Base-by-base conservation (phyloP, 2,329 filamentous ascomycete species). In the Dactylonectria estremocensis region DNA sequence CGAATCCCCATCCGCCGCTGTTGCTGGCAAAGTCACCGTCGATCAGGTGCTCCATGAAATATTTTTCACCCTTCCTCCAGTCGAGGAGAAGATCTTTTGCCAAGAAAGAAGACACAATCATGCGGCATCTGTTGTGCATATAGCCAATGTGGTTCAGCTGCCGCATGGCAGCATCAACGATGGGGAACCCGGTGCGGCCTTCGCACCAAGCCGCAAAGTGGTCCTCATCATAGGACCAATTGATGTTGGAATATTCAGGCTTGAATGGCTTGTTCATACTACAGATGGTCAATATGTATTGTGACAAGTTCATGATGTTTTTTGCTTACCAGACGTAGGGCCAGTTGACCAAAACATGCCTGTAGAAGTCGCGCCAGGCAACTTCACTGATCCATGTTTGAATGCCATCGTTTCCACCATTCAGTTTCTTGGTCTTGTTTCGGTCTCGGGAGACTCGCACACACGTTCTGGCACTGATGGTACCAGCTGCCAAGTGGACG, bases 351-450 rank as follows among this genome's bases (percentile, higher is more conserved):
- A 97, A 82, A 3, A 97, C 93, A 77, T 96, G 93, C 75, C 91
- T 94, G 82, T 97, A 97, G 76, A 97, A 97, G 75, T 97, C 94
- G 14, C 94, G 86, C 94, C 94, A 96, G 0, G 93, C 94, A 3
- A 97, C 86, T 79, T 97, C 94, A 60, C 91, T 91, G 70, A 96
- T 94, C 93, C 93, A 97, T 0, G 86, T 85, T 57, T 87, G 84
- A 64, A 93, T 91, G 0, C 93, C 93, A 16, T 88, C 80, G 20
- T 87, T 86, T 0, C 92, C 92, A 1, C 84, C 88, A 67, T 94
- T 89, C 2, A 97, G 85, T 64, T 89, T 88, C 77, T 88, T 89
- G 1, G 87, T 88, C 28, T 83, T 89, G 74, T 93, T 93, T 33
- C 83, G 81, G 61, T 90, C 87, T 35, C 89, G 85, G 0, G 93